Percentiles rank a stretch among this genome's conserved stretches.
Evolutionary conservation across 345 rosid genomes (phyloP).

Genomic region (Acer negundo): DNA sequence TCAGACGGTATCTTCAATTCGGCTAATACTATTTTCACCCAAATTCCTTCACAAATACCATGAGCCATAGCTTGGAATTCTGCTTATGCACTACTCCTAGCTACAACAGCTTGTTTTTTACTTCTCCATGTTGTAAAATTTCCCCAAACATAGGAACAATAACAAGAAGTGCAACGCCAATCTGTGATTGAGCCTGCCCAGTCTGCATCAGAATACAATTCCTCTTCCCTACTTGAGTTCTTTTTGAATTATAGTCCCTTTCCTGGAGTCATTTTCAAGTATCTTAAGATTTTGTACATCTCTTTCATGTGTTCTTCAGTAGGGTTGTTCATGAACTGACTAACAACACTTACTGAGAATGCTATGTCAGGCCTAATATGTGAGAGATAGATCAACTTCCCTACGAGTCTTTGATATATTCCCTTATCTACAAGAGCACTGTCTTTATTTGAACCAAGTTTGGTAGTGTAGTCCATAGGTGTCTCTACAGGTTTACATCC

Average conservation of each 20-base stretch:
- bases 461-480: no score
- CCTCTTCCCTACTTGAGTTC: neutral
- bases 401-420: no score
- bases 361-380: no score
- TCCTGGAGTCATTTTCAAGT: neutral
- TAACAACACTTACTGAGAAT: no score
- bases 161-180: neutral
- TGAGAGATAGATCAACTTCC: no score
- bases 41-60: slow-evolving; percentile 1
- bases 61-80: neutral
- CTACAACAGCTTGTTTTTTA: neutral
- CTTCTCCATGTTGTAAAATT: neutral
- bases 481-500: no score
- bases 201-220: neutral
- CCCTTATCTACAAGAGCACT: no score
- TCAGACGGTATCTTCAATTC: neutral
- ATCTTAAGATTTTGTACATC: neutral
- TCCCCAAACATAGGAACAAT: neutral
- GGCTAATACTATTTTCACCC: neutral
- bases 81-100: neutral
- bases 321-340: no score
- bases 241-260: neutral
- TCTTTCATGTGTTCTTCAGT: no score
- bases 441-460: no score
- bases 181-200: neutral